Base-by-base conservation (phyloP, 306 rosid species). In the Senna tora region DNA sequence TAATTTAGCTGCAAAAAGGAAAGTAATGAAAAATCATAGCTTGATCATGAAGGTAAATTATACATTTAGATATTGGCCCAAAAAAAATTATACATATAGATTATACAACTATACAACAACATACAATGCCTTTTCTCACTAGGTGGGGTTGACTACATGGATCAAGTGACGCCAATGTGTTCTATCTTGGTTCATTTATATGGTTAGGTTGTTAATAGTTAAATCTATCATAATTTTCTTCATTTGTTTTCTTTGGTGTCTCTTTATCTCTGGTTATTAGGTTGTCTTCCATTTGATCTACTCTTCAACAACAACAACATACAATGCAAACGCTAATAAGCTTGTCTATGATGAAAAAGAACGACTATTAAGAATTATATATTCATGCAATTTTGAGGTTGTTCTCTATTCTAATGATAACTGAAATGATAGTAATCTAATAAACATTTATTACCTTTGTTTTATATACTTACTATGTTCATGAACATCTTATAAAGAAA, bases 381-480 rank as follows among this genome's bases (percentile, higher is more conserved):
- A n/a, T n/a, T 62, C 21, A 43, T n/a, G 5, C 12, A 7, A 34
- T 52, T 59, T 52, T 19, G 9, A 49, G 45, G 22, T 39, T 47
- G 63, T 60, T 55, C 17, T 75, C 6, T 46, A n/a, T 71, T 57
- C 15, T 57, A 12, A 50, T 65, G 68, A 19, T 30, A 2, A 41
- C n/a, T 59, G 65, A 77, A 43, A 15, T 45, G 75, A 58, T 51
- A 34, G 19, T 39, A 12, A 7, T 28, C 62, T 13, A 25, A 54
- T 72, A n/a, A 47, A 69, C 20, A 64, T 69, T 69, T 39, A 55
- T 39, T 66, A 43, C 53, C 36, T 39, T 52, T 66, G 63, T 30
- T 16, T 58, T 59, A 43, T 36, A 60, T 60, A 45, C 13, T 16
- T 42, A 52, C 13, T 53, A 65, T 75, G 53, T 57, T 57, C 56